These are phyloP conservation scores for Beauveria scarabaeidicola DNA, from an alignment of 2,329 filamentous ascomycete genomes.

Conservation along the genomic window DNA sequence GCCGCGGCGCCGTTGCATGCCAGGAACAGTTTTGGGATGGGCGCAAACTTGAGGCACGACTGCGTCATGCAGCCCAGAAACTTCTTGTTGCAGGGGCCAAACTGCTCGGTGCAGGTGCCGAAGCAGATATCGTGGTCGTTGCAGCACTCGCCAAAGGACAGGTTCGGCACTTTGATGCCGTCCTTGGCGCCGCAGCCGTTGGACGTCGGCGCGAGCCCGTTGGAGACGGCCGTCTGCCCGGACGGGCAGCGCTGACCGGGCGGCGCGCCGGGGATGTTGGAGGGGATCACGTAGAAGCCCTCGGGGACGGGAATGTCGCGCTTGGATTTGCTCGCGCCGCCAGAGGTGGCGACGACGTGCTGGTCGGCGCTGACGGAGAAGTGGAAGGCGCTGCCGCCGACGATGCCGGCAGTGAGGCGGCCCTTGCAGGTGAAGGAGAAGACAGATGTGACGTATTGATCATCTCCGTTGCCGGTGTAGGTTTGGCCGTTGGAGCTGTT, in stretches of 20 bases:
- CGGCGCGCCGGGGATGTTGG: background rate
- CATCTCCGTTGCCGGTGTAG: background rate
- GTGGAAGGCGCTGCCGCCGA: constrained; percentile 1
- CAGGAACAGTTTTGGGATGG: background rate
- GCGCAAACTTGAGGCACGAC: background rate
- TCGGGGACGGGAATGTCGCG: constrained; percentile 7
- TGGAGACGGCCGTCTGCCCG: background rate
- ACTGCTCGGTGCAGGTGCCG: constrained; percentile 6
- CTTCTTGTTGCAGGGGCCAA: background rate
- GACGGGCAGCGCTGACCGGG: constrained; percentile 1
- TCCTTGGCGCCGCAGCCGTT: constrained; percentile 9
- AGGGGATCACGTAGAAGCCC: constrained; percentile 1
- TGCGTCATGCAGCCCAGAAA: constrained; percentile 5
- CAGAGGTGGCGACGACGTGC: background rate
- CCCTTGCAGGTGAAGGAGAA: constrained; percentile 6
- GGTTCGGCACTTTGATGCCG: constrained; percentile 4
- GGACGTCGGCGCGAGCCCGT: background rate
- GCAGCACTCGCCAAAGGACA: constrained; percentile 9
- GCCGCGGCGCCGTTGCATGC: background rate
- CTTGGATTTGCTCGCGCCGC: background rate
- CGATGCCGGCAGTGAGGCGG: background rate
- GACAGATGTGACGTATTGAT: constrained; percentile 2
- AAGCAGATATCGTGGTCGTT: constrained; percentile 6
- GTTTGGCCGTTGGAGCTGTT: constrained; percentile 5
- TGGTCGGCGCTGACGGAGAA: constrained; percentile 2